Conservation (phyloP, 345 rosid species). For the Rhizophora apiculata region DNA sequence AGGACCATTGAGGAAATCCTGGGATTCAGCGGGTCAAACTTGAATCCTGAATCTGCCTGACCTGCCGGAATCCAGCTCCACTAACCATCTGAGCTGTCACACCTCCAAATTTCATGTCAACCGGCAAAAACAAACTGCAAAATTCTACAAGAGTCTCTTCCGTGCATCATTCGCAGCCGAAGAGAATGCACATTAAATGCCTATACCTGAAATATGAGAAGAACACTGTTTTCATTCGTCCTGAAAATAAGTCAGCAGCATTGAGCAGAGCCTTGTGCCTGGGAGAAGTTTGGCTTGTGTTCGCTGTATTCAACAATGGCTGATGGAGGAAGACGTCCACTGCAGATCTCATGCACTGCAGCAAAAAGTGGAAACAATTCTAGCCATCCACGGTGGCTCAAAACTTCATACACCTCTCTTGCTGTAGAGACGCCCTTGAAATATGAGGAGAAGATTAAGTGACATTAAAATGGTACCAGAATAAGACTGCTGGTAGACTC, state of each 20-base stretch:
- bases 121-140: not conserved
- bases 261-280: constrained; percentile 32
- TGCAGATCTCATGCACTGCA: constrained; percentile 75
- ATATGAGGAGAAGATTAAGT: constrained; percentile 7
- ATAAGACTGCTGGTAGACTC: not conserved
- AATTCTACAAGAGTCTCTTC: constrained; percentile 6
- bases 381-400: constrained; percentile 75
- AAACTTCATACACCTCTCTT: constrained; percentile 76
- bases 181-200: not conserved
- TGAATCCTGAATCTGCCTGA: constrained; percentile 2
- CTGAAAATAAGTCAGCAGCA: constrained; percentile 22
- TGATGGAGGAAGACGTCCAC: constrained; percentile 71
- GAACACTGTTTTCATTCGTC: not conserved
- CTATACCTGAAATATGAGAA: not conserved
- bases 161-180: not conserved
- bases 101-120: constrained; percentile 1
- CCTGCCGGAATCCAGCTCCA: not conserved
- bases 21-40: not conserved
- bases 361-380: constrained; percentile 79
- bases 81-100: not conserved
- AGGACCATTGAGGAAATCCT: not conserved
- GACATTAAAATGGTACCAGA: not conserved
- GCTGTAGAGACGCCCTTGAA: constrained; percentile 86
- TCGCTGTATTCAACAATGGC: constrained; percentile 77
- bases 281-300: constrained; percentile 47